These are phyloP conservation scores for Tetradesmus lagerheimii DNA, from an alignment of 139 green algal species.

Conservation along the genomic window DNA sequence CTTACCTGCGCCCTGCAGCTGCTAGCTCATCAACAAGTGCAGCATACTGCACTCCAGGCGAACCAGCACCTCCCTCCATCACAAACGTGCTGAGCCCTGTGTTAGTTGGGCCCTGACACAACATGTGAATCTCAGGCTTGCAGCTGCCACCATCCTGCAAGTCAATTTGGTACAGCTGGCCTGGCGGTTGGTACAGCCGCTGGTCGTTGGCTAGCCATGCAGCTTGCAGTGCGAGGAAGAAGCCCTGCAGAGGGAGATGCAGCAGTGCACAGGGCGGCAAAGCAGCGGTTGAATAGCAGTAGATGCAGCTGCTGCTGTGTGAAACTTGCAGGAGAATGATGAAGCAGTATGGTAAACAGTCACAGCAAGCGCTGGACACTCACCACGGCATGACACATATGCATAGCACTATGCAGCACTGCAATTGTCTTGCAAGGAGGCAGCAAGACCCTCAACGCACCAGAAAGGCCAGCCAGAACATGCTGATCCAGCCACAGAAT, in stretches of 20 bases:
- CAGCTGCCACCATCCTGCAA: not conserved
- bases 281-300: not conserved
- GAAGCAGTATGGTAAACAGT: no score
- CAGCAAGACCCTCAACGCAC: no score
- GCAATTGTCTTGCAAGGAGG: no score
- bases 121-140: slow-evolving; percentile 21
- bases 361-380: no score
- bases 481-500: slow-evolving; percentile 40
- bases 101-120: slow-evolving; percentile 15
- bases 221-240: slow-evolving; percentile 41
- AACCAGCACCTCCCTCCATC: slow-evolving; percentile 25
- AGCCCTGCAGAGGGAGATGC: slow-evolving; percentile 20
- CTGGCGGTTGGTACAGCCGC: not conserved
- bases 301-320: not conserved
- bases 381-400: no score
- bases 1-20: slow-evolving; percentile 11
- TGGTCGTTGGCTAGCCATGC: slow-evolving; percentile 19
- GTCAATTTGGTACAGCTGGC: slow-evolving; percentile 4
- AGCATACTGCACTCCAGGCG: slow-evolving; percentile 17
- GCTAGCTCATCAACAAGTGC: slow-evolving; percentile 12
- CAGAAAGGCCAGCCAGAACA: slow-evolving; percentile 35
- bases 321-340: no score
- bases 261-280: no score
- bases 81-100: slow-evolving; percentile 36
- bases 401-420: no score